Conservation (phyloP, 2,329 filamentous ascomycete species). For the Cercospora sp. region DNA sequence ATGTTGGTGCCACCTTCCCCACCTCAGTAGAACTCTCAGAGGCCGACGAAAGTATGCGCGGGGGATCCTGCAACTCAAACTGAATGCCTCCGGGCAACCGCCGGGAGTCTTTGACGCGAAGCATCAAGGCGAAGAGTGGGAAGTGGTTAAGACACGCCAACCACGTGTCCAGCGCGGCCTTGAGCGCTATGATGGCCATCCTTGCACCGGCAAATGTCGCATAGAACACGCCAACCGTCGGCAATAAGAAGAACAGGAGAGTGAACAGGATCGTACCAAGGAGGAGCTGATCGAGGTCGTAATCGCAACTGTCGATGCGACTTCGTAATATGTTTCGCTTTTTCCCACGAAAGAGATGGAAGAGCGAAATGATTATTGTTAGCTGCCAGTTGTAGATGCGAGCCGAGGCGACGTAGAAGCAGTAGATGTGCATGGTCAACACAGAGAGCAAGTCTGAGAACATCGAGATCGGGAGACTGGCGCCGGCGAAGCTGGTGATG, state of each 20-base stretch:
- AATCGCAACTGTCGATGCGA: slow-evolving; percentile 97
- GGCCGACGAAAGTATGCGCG: slow-evolving; percentile 36
- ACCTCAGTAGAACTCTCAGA: slow-evolving; percentile 12
- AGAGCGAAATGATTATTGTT: slow-evolving; percentile 93
- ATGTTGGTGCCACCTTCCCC: slow-evolving; percentile 59
- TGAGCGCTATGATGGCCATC: slow-evolving; percentile 92
- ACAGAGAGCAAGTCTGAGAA: slow-evolving; percentile 92
- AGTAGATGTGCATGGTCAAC: slow-evolving; percentile 94
- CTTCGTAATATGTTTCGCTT: slow-evolving; percentile 96
- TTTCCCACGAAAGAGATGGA: slow-evolving; percentile 96
- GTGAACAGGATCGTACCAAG: slow-evolving; percentile 97
- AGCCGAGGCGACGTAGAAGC: slow-evolving; percentile 94
- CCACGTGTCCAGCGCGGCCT: slow-evolving; percentile 85
- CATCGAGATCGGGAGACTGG: slow-evolving; percentile 93
- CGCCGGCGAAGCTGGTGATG: slow-evolving; percentile 90
- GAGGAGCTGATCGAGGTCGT: slow-evolving; percentile 93
- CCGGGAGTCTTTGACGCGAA: slow-evolving; percentile 87
- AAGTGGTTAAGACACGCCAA: slow-evolving; percentile 97
- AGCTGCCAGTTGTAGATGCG: slow-evolving; percentile 99
- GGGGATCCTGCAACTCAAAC: slow-evolving; percentile 82
- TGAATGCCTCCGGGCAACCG: slow-evolving; percentile 86
- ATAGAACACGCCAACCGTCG: slow-evolving; percentile 95
- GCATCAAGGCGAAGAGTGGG: slow-evolving; percentile 93
- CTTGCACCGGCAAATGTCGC: slow-evolving; percentile 91
- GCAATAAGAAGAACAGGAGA: slow-evolving; percentile 87